These are phyloP conservation scores for Glomus cerebriforme DNA, from an alignment of 192 early-diverging fungal species.

Conservation along the genomic window DNA sequence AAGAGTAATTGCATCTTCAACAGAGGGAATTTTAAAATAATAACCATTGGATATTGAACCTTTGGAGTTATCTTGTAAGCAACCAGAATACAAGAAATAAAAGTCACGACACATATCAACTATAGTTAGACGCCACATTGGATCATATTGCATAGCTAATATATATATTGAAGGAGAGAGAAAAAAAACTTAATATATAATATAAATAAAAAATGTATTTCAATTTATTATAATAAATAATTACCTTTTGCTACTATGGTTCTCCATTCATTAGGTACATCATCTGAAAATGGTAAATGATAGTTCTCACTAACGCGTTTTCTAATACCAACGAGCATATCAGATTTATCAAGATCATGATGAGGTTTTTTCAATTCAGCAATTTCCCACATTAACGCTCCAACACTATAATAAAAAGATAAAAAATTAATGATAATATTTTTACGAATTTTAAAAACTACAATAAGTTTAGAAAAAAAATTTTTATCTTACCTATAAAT, in stretches of 20 bases:
- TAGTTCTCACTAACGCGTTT: not conserved
- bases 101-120: not conserved
- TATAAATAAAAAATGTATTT: too few species aligned
- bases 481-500: slow-evolving; percentile 16
- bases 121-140: not conserved
- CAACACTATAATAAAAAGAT: too few species aligned
- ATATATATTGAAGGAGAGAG: not conserved
- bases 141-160: not conserved
- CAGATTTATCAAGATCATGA: too few species aligned
- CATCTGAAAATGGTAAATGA: not conserved
- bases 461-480: too few species aligned
- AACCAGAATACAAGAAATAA: not conserved
- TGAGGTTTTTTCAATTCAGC: too few species aligned
- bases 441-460: too few species aligned
- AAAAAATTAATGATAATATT: not conserved
- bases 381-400: too few species aligned
- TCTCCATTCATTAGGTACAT: not conserved
- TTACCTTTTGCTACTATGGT: not conserved
- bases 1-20: not conserved
- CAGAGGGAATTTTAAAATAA: not conserved
- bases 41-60: not conserved
- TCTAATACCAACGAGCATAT: not conserved
- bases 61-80: not conserved
- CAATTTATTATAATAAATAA: too few species aligned
- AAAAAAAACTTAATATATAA: too few species aligned